Conservation (phyloP, 805 yeast genomes). For the Barnettozyma sp. region DNA sequence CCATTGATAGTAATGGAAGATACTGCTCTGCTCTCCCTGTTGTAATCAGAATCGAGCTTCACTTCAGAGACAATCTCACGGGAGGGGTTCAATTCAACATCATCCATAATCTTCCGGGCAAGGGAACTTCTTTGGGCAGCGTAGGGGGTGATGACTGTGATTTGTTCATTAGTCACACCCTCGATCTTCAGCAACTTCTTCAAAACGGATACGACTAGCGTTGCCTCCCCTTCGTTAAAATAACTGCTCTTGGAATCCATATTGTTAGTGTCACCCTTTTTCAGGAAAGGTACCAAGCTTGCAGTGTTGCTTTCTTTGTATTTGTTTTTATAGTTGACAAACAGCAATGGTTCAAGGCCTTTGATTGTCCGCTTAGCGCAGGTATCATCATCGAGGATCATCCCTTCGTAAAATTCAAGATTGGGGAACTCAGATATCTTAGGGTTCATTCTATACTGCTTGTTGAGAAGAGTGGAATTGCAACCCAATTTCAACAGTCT, state of each 20-base stretch:
- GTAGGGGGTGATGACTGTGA: slow-evolving; percentile 71
- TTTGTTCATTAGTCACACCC: slow-evolving; percentile 40
- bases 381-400: slow-evolving; percentile 52
- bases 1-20: slow-evolving; percentile 35
- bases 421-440: slow-evolving; percentile 53
- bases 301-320: slow-evolving; percentile 42
- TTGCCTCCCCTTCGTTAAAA: slow-evolving; percentile 48
- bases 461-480: slow-evolving; percentile 50
- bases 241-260: slow-evolving; percentile 44
- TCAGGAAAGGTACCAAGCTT: too few species aligned
- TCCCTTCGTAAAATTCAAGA: slow-evolving; percentile 41
- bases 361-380: slow-evolving; percentile 41
- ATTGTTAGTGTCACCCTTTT: too few species aligned
- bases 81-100: slow-evolving; percentile 50
- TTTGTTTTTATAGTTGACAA: slow-evolving; percentile 51
- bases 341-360: slow-evolving; percentile 49
- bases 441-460: slow-evolving; percentile 72
- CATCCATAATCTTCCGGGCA: slow-evolving; percentile 42
- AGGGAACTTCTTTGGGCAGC: slow-evolving; percentile 65
- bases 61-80: slow-evolving; percentile 42
- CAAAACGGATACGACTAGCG: slow-evolving; percentile 38
- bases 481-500: slow-evolving; percentile 58
- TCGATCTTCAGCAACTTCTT: slow-evolving; percentile 48
- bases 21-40: slow-evolving; percentile 13
- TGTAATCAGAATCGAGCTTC: slow-evolving; percentile 44